A percentile compares a stretch with the other conserved stretches of the same genome.
These are phyloP conservation scores for sweet orange (Citrus sinensis) DNA, from an alignment of 345 rosid species.

Conservation along the genomic window DVS_A1.0 CM039168.1:4041001-4041500, in stretches of 20 bases:
- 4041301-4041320: neutral
- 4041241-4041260: too few relatives aligned
- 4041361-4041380: neutral
- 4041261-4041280: too few relatives aligned
- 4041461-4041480: neutral
- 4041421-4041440: neutral
- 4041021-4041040: slow-evolving; percentile 23
- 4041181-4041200: too few relatives aligned
- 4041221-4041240: too few relatives aligned
- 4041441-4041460: neutral
- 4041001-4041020: slow-evolving; percentile 40
- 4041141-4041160: too few relatives aligned
- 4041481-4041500: neutral
- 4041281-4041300: too few relatives aligned
- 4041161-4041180: too few relatives aligned
- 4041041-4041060: slow-evolving; percentile 50
- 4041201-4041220: too few relatives aligned
- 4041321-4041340: neutral
- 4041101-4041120: slow-evolving; percentile 68
- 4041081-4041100: slow-evolving; percentile 77
- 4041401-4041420: neutral
- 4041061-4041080: slow-evolving; percentile 66
- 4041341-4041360: neutral
- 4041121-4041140: too few relatives aligned
- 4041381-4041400: neutral